These are phyloP conservation scores for Kazachstania psychrophila DNA, from an alignment of 805 yeast genomes.

Conservation along the genomic window DNA sequence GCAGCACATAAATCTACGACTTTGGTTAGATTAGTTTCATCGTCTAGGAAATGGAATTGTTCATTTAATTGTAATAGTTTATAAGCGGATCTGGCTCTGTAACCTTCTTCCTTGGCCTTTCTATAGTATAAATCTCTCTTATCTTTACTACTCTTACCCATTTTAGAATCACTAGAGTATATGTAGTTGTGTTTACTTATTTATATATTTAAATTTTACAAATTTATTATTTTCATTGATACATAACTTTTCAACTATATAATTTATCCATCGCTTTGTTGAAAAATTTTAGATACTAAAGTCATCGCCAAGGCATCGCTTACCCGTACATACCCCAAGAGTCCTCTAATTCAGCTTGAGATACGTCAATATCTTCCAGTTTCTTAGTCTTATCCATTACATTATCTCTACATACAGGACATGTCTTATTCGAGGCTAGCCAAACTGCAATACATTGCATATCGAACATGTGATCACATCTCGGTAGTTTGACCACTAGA, in stretches of 20 bases:
- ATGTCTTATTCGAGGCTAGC: constrained; percentile 63
- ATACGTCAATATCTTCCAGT: constrained; percentile 28
- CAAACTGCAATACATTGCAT: constrained; percentile 87
- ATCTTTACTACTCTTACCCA: constrained; percentile 95
- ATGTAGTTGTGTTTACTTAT: no score
- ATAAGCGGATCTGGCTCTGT: constrained; percentile 95
- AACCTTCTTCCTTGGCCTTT: constrained; percentile 95
- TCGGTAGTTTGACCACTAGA: constrained; percentile 62
- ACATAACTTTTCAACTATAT: no score
- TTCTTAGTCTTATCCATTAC: constrained; percentile 41
- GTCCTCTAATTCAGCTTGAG: constrained; percentile 56
- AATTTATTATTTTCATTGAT: not conserved
- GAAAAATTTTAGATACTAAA: constrained; percentile 3
- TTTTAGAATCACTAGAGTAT: constrained; percentile 24
- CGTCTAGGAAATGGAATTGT: constrained; percentile 69
- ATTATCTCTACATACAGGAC: constrained; percentile 81
- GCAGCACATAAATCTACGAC: constrained; percentile 98
- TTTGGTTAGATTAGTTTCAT: constrained; percentile 47
- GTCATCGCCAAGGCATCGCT: not conserved
- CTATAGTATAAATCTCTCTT: constrained; percentile 87
- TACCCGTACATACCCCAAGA: constrained; percentile 77
- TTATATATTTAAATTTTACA: no score
- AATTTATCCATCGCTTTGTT: not conserved
- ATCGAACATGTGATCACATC: constrained; percentile 77
- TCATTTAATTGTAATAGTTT: constrained; percentile 85